These are phyloP conservation scores for Pestalotiopsis sp. DNA, from an alignment of 2,329 filamentous ascomycete species.

Conservation along the genomic window DNA sequence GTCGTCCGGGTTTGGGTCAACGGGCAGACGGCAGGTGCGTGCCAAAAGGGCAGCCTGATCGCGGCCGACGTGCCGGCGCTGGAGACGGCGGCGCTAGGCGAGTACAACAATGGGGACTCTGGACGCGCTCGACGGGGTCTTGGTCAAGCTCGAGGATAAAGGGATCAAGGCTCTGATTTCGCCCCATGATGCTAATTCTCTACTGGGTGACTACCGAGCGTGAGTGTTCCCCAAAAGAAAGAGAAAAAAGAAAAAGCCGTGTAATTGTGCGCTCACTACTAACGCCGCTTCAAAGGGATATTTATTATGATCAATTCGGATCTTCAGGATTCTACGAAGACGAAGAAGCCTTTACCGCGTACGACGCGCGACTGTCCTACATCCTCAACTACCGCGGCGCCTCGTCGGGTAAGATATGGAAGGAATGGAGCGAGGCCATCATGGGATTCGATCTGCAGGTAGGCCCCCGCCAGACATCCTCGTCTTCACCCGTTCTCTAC, in stretches of 20 bases:
- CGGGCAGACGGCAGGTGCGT: conserved; percentile 20
- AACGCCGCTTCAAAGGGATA: conserved; percentile 16
- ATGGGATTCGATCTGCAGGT: conserved; percentile 35
- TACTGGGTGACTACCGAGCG: conserved; percentile 16
- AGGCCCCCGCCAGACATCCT: not conserved
- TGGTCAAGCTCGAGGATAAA: conserved; percentile 28
- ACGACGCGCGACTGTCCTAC: conserved; percentile 30
- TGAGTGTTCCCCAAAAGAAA: not conserved
- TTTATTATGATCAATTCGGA: conserved; percentile 23
- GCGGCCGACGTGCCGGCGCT: conserved; percentile 19
- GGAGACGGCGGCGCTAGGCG: conserved; percentile 26
- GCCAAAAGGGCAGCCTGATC: conserved; percentile 31
- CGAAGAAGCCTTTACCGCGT: conserved; percentile 30
- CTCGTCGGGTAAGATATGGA: conserved; percentile 33
- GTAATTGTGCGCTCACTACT: not conserved
- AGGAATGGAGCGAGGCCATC: conserved; percentile 33
- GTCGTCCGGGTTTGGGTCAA: conserved; percentile 34
- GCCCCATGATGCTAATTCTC: conserved; percentile 32
- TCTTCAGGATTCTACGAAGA: conserved; percentile 30
- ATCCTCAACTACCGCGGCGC: conserved; percentile 34
- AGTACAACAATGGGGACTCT: conserved; percentile 28
- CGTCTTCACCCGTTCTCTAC: not conserved
- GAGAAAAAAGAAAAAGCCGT: not conserved
- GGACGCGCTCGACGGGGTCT: conserved; percentile 30
- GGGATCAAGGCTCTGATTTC: conserved; percentile 35